These are phyloP conservation scores for Aspergillus mulundensis DNA, from an alignment of 495 filamentous ascomycete genomes.

Conservation along the genomic window DNA sequence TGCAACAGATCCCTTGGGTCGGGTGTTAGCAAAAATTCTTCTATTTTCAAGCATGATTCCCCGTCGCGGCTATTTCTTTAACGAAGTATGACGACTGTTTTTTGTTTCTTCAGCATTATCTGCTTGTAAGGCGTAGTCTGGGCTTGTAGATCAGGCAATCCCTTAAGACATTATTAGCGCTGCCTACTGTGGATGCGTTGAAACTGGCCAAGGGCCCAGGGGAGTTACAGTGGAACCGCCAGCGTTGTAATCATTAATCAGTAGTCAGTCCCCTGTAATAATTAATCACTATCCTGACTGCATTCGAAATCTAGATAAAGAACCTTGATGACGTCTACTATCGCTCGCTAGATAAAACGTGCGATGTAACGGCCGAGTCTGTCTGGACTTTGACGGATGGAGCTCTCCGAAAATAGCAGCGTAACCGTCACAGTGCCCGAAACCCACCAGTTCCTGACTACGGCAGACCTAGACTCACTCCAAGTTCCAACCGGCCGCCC, in stretches of 20 bases:
- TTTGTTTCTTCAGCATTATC: slow-evolving; percentile 18
- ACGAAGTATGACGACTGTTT: slow-evolving; percentile 43
- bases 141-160: background rate
- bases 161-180: background rate
- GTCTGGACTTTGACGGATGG: background rate
- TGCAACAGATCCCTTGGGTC: slow-evolving; percentile 38
- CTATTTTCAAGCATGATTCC: slow-evolving; percentile 25
- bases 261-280: background rate
- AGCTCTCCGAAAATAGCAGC: slow-evolving; percentile 10
- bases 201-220: background rate
- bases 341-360: background rate
- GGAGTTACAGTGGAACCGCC: too few relatives aligned
- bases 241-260: background rate
- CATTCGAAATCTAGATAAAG: background rate
- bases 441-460: slow-evolving; percentile 8
- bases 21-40: slow-evolving; percentile 45
- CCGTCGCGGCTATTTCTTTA: slow-evolving; percentile 36
- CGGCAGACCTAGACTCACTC: background rate
- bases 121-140: slow-evolving; percentile 1
- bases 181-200: background rate
- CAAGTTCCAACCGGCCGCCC: background rate
- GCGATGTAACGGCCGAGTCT: slow-evolving; percentile 3
- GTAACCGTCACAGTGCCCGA: background rate
- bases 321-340: background rate
- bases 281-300: too few relatives aligned